These are phyloP conservation scores for Entophlyctis luteolus DNA, from an alignment of 192 early-diverging fungal species.

Conservation along the genomic window DNA sequence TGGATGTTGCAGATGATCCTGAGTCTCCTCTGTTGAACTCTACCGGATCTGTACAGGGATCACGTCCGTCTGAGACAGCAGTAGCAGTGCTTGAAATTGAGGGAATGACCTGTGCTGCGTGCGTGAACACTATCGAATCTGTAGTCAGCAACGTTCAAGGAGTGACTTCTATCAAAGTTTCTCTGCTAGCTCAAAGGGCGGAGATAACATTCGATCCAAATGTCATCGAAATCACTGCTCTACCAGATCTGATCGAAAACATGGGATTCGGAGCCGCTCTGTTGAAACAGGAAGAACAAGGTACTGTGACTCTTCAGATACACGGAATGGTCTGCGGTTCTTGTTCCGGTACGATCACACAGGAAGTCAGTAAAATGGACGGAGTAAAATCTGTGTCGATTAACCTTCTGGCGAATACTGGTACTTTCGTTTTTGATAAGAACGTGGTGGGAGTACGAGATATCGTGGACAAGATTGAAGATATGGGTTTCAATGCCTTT, in stretches of 20 bases:
- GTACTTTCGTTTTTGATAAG: conserved; percentile 67
- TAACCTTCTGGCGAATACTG: conserved; percentile 73
- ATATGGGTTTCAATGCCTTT: conserved; percentile 73
- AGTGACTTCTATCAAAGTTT: conserved; percentile 72
- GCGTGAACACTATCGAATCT: conserved; percentile 82
- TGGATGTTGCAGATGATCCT: too few relatives aligned
- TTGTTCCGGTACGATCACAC: conserved; percentile 77
- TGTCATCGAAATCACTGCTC: conserved; percentile 32
- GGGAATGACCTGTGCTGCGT: conserved; percentile 96
- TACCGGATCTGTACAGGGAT: too few relatives aligned
- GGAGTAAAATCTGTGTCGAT: conserved; percentile 66
- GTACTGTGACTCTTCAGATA: conserved; percentile 69
- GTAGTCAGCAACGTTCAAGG: conserved; percentile 56
- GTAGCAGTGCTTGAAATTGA: conserved; percentile 58
- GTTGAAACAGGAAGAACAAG: conserved; percentile 47
- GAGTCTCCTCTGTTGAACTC: too few relatives aligned
- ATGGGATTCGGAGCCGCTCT: conserved; percentile 70
- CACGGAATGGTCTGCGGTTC: conserved; percentile 90
- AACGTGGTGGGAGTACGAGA: conserved; percentile 64
- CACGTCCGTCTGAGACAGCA: too few relatives aligned
- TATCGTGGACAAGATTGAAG: conserved; percentile 78
- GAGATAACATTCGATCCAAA: conserved; percentile 62
- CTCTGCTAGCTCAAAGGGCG: conserved; percentile 77
- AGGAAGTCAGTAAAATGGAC: conserved; percentile 49
- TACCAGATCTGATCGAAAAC: conserved; percentile 65